These are phyloP conservation scores for Pseudopyrenochaeta lycopersici DNA, from an alignment of 2,329 filamentous ascomycete genomes.

Conservation along the genomic window DNA sequence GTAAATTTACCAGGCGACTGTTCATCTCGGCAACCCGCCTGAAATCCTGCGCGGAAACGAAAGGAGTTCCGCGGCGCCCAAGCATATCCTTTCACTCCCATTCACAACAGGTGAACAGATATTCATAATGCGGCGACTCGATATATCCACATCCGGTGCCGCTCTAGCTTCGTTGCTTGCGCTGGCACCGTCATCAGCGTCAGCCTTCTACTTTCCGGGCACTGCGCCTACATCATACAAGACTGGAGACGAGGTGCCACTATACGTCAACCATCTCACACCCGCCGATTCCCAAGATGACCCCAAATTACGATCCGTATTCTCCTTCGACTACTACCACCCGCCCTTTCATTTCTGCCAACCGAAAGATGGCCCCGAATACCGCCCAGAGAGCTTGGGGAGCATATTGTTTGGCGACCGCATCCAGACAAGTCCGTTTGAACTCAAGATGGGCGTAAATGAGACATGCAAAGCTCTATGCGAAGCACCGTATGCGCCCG, in stretches of 20 bases:
- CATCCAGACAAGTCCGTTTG: slow-evolving; percentile 95
- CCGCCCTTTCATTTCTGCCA: slow-evolving; percentile 86
- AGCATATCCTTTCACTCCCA: slow-evolving; percentile 6
- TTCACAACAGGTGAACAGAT: slow-evolving; percentile 4
- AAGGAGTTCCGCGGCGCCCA: slow-evolving; percentile 11
- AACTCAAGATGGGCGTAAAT: slow-evolving; percentile 85
- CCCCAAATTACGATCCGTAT: slow-evolving; percentile 85
- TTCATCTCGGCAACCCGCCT: slow-evolving; percentile 22
- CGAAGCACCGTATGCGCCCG: slow-evolving; percentile 70
- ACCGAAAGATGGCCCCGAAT: slow-evolving; percentile 77
- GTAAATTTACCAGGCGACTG: slow-evolving; percentile 12
- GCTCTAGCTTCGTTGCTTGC: slow-evolving; percentile 49
- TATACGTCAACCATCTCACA: slow-evolving; percentile 92
- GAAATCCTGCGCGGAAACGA: slow-evolving; percentile 18
- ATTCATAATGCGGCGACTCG: slow-evolving; percentile 40
- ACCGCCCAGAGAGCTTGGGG: slow-evolving; percentile 87
- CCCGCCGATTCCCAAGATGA: slow-evolving; percentile 81
- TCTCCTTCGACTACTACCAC: slow-evolving; percentile 97
- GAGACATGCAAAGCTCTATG: slow-evolving; percentile 88
- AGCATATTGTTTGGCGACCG: slow-evolving; percentile 98
- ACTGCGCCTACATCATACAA: slow-evolving; percentile 95
- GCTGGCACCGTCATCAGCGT: slow-evolving; percentile 43
- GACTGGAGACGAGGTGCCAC: slow-evolving; percentile 78
- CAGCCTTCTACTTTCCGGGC: slow-evolving; percentile 94
- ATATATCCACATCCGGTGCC: slow-evolving; percentile 33